A percentile compares a stretch with the other conserved stretches of the same genome.
Evolutionary conservation across 73 alveolate species (phyloP).

Genomic region (Tetrahymena thermophila): DNA sequence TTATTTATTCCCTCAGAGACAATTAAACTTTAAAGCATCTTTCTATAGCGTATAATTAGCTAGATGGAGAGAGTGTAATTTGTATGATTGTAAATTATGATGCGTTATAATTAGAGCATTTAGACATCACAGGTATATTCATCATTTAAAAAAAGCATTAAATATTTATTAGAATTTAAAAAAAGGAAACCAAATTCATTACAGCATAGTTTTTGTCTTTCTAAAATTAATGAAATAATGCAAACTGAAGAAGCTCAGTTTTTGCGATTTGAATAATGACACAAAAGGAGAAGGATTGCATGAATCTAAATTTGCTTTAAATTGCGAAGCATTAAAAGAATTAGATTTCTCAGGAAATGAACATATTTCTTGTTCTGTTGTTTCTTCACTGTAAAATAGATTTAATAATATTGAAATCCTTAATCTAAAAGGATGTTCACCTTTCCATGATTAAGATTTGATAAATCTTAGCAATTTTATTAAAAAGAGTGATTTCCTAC

Average conservation of each 20-base stretch:
- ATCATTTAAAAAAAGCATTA: background rate
- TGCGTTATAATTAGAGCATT: background rate
- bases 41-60: background rate
- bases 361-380: background rate
- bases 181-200: background rate
- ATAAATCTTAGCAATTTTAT: background rate
- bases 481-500: background rate
- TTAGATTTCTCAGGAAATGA: background rate
- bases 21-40: background rate
- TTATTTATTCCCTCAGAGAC: background rate
- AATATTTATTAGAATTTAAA: background rate
- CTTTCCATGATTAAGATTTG: background rate
- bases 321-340: background rate
- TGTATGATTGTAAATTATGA: background rate
- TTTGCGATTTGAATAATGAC: background rate
- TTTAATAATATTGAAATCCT: background rate
- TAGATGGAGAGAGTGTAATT: background rate
- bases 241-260: background rate
- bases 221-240: background rate
- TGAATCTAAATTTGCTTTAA: background rate
- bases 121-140: background rate
- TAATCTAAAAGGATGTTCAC: background rate
- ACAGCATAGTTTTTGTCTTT: background rate
- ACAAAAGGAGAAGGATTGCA: background rate
- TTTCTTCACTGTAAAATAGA: background rate